Percentiles rank a stretch among this genome's conserved stretches.
Evolutionary conservation across 345 rosid genomes (phyloP).

Genomic region (Pelargonium nanum): DNA sequence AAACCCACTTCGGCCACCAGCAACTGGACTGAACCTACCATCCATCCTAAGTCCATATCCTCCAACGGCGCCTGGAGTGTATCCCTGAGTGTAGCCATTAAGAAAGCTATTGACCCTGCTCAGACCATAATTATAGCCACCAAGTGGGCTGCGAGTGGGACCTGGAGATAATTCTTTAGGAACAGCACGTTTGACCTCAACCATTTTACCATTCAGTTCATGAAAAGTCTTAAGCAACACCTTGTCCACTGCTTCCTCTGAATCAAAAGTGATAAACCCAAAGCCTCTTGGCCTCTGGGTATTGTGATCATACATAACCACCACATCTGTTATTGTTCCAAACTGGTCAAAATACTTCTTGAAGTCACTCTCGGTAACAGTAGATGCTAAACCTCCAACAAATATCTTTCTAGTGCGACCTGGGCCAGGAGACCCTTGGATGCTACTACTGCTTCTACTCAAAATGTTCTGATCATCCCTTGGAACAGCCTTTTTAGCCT

Average conservation of each 20-base stretch:
- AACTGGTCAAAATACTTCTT: conserved; percentile 68
- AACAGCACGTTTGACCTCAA: conserved; percentile 70
- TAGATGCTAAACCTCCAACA: conserved; percentile 77
- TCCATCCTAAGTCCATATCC: conserved; percentile 63
- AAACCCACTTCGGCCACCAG: conserved; percentile 50
- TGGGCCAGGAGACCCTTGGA: conserved; percentile 64
- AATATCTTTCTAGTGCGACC: conserved; percentile 64
- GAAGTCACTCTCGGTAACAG: conserved; percentile 67
- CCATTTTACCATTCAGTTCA: conserved; percentile 73
- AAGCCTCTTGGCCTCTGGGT: conserved; percentile 78
- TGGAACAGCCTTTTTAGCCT: conserved; percentile 77
- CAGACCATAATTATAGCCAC: conserved; percentile 56
- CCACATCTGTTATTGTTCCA: conserved; percentile 67
- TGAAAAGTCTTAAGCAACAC: conserved; percentile 58
- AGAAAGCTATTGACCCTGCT: conserved; percentile 50
- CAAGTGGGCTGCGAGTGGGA: conserved; percentile 58
- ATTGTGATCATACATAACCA: conserved; percentile 79
- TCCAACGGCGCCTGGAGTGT: conserved; percentile 44
- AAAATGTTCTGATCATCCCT: conserved; percentile 63
- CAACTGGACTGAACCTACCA: conserved; percentile 49
- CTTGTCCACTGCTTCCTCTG: conserved; percentile 67
- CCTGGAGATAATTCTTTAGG: conserved; percentile 75
- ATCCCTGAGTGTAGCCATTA: conserved; percentile 57
- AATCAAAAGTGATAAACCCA: conserved; percentile 68
- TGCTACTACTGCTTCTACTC: conserved; percentile 38